Base-by-base conservation (phyloP, 257 asterid species). In the Lycium ferocissimum region DNA sequence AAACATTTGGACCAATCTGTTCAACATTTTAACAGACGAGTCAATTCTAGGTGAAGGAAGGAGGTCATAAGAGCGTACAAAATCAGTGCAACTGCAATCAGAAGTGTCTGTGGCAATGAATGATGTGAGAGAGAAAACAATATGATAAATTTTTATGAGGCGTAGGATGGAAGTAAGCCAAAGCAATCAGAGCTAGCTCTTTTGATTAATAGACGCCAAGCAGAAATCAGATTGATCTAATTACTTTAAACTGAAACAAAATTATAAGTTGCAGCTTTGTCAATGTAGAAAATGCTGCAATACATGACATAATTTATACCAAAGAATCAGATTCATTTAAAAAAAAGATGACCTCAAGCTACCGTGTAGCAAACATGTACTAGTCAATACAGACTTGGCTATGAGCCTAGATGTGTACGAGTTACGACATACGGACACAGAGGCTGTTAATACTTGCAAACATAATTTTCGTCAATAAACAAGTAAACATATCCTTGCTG, bases 1-100 rank as follows among this genome's bases (percentile, higher is more conserved):
- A 95, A 66, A 94, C 98, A 81, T 93, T 93, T 2, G 98, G 98
- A 69, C 98, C 98, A 72, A 95, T 93, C 98, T 95, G 90, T 57
- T 90, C 67, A 67, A 54, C 63, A 66, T 83, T 83, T 7, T n/a
- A 26, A 78, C 33, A 8, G 65, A 78, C 49, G 7, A 58, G 61
- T 78, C 82, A 78, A 53, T 73, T 62, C 81, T 45, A 78, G 65
- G 49, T 78, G 82, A 13, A 7, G 49, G 26, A 26, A 76, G 82
- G 17, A 76, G 22, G 82, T 51, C 22, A 72, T 76, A 13, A 33
- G 33, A 26, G 49, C 26, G 49, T 2, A 15, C 22, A 15, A 26
- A 78, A 53, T 33, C 65, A 78, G 22, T 47, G 65, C 2, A 53
- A 78, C 47, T 53, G 82, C 49, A 8, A 15, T 20, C 61, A 73